Evolutionary conservation across 73 alveolate genomes (phyloP).

Genomic region (Tetrahymena borealis): DNA sequence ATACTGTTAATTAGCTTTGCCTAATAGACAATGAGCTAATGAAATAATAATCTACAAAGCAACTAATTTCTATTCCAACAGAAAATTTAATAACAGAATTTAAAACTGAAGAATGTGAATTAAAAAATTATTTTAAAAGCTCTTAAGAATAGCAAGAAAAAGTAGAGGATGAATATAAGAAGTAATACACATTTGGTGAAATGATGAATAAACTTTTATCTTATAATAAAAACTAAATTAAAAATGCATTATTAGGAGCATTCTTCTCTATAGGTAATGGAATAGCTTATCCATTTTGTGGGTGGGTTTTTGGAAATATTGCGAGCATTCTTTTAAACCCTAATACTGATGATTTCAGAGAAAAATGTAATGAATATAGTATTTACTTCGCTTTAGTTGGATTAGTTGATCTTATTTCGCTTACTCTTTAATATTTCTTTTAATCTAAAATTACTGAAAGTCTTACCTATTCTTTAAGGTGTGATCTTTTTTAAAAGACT

Average conservation of each 20-base stretch:
- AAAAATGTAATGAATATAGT: constrained; percentile 1
- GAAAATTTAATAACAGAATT: too few species aligned
- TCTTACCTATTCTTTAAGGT: constrained; percentile 58
- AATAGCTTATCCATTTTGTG: constrained; percentile 24
- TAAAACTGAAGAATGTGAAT: too few species aligned
- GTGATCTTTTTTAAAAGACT: constrained; percentile 49
- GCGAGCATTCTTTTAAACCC: constrained; percentile 4
- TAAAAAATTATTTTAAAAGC: background rate
- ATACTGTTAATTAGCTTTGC: too few species aligned
- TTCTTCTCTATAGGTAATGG: constrained; percentile 37
- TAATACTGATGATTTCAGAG: background rate
- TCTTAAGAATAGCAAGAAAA: background rate
- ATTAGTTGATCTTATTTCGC: constrained; percentile 21
- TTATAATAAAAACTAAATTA: constrained; percentile 19
- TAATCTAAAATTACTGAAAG: constrained; percentile 63
- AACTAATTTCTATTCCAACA: too few species aligned
- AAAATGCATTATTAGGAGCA: constrained; percentile 2
- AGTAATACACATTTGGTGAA: background rate
- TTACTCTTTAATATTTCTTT: constrained; percentile 43
- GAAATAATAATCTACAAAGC: too few species aligned
- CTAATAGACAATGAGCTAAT: too few species aligned
- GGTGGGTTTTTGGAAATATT: constrained; percentile 13
- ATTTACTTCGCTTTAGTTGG: constrained; percentile 23
- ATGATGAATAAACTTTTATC: background rate
- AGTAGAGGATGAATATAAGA: background rate